Conservation (phyloP, 2,329 filamentous ascomycete genomes). For the Fusarium brachygibbosum region DNA sequence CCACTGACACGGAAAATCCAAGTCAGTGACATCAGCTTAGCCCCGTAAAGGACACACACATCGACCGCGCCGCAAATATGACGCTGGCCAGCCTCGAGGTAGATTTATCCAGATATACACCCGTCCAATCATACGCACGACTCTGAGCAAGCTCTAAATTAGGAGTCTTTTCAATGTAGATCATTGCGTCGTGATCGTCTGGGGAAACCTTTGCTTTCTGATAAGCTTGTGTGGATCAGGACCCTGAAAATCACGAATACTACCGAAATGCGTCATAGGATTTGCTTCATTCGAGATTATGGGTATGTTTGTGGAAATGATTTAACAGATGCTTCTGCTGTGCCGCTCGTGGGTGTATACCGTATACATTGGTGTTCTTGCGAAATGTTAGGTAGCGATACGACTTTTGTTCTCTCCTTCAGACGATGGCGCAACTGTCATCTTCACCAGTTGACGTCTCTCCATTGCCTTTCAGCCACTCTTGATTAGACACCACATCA, state of each 20-base stretch:
- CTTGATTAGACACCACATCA: not conserved
- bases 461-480: too few relatives aligned
- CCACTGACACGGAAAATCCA: not conserved
- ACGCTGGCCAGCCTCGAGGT: not conserved
- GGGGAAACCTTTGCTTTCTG: too few relatives aligned
- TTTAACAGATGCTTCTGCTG: not conserved
- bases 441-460: not conserved
- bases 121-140: conserved; percentile 5
- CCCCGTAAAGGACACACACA: not conserved
- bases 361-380: too few relatives aligned
- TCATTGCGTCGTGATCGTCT: too few relatives aligned
- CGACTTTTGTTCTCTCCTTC: not conserved
- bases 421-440: not conserved
- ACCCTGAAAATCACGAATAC: not conserved
- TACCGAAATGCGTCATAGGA: not conserved
- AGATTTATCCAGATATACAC: conserved; percentile 26
- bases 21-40: conserved; percentile 16
- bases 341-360: not conserved
- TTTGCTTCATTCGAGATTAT: not conserved
- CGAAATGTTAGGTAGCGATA: not conserved
- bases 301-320: too few relatives aligned
- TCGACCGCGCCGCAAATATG: conserved; percentile 18
- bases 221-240: not conserved
- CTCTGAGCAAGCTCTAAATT: not conserved
- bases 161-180: not conserved